Base-by-base conservation (phyloP, 1,139 yeast species). In the Nakaseomyces kungkrabaensis region DNA sequence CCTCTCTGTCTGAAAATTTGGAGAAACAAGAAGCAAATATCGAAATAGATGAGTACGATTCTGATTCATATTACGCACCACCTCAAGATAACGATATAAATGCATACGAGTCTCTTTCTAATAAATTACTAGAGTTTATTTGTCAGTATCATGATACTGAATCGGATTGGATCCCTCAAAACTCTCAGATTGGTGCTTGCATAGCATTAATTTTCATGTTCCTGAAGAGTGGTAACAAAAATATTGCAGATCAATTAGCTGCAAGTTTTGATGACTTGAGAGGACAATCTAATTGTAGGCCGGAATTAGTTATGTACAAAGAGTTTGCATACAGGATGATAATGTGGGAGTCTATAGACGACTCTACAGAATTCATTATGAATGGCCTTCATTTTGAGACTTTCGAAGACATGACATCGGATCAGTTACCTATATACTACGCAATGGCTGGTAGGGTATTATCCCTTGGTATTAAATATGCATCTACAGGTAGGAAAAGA, bases 141-240 rank as follows among this genome's bases (percentile, higher is more conserved):
- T 73, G 77, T 0, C 75, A 82, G 0, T 73, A 79, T 68, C 78
- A 80, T 56, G 96, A 90, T 65, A 77, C 76, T 22, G 94, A 85
- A 58, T 80, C 83, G 3, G 71, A 71, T 6, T 78, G 76, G 57
- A 81, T 81, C 52, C 72, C 78, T 43, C 95, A 85, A 56, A 83
- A 83, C 59, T 81, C 95, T 0, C 79, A 86, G 50, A 78, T 88
- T 44, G 97, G 97, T 1, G 86, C 96, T 0, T 71, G 86, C 0
- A 67, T 87, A 47, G 96, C 97, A 0, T 68, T 94, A 40, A 77
- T 82, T 42, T 76, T 92, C 51, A 81, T 88, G 44, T 89, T 80
- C 61, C 67, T 89, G 71, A 82, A 77, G 58, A 81, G 95, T 0
- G 79, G 77, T 47, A 79, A 86, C 60, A 52, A 58, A 0, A 69